Evolutionary conservation across 352 stramenopile genomes (phyloP).

Genomic region (Phytophthora citrophthora): DNA sequence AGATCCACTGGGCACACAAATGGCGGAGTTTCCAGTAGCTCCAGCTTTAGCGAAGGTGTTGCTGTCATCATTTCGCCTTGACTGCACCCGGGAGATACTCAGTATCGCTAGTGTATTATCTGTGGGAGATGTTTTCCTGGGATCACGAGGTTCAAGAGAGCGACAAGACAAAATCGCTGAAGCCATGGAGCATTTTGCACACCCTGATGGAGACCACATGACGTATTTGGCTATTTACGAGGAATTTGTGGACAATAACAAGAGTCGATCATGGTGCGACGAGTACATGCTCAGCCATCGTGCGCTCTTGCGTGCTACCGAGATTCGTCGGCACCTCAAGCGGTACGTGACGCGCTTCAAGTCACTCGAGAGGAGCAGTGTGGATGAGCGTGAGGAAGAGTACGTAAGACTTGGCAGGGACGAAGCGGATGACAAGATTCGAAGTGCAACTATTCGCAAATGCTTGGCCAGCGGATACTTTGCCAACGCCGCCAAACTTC

Average conservation of each 20-base stretch:
- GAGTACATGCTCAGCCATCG: slow-evolving; percentile 69
- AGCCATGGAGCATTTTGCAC: slow-evolving; percentile 69
- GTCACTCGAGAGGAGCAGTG: slow-evolving; percentile 7
- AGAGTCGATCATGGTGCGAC: slow-evolving; percentile 75
- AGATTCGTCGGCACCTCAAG: slow-evolving; percentile 75
- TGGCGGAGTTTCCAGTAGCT: slow-evolving; percentile 98
- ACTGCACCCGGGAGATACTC: slow-evolving; percentile 94
- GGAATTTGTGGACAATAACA: slow-evolving; percentile 72
- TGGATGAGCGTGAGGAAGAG: slow-evolving; percentile 12
- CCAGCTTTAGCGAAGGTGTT: slow-evolving; percentile 84
- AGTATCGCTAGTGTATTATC: slow-evolving; percentile 96
- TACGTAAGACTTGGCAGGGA: slow-evolving; percentile 15
- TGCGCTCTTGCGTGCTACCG: slow-evolving; percentile 61
- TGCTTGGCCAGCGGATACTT: slow-evolving; percentile 89
- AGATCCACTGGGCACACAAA: slow-evolving; percentile 91
- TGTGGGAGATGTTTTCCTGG: slow-evolving; percentile 89
- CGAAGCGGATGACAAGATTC: slow-evolving; percentile 29
- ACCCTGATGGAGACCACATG: slow-evolving; percentile 75
- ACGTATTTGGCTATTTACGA: slow-evolving; percentile 77
- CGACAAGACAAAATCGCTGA: slow-evolving; percentile 72
- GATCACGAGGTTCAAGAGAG: slow-evolving; percentile 62
- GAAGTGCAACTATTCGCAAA: slow-evolving; percentile 52
- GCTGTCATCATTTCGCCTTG: slow-evolving; percentile 64
- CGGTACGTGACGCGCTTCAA: slow-evolving; percentile 70
- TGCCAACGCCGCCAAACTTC: slow-evolving; percentile 96